phyloP scores from a whole-genome alignment of 805 yeast species.

The Saccharomycopsis sp. region DNA sequence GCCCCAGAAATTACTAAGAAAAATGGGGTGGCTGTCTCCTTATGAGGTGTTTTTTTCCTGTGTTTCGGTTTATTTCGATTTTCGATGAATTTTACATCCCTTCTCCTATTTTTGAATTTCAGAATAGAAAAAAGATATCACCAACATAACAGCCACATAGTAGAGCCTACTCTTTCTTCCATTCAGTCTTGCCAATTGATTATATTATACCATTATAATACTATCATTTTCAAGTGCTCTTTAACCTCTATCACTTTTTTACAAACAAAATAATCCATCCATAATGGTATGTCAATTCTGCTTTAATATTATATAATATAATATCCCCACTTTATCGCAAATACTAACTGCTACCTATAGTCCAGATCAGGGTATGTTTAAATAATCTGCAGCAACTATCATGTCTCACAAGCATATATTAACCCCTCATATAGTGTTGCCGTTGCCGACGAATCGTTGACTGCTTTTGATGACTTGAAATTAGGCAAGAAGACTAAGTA shows the following conservation, averaged over 20 bases:
- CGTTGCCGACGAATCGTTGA: conserved; percentile 83
- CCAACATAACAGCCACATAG: neutral
- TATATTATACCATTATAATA: neutral
- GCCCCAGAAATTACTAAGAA: neutral
- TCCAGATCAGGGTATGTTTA: conserved; percentile 21
- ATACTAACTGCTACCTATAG: conserved; percentile 4
- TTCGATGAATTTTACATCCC: neutral
- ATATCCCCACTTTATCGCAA: no score
- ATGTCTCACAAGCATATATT: neutral
- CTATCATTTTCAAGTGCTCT: neutral
- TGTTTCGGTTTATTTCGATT: neutral
- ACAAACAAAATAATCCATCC: neutral
- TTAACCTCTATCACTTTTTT: neutral
- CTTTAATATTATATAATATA: no score
- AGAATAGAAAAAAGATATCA: neutral
- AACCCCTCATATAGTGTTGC: conserved; percentile 50
- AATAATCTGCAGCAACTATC: no score
- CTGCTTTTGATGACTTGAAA: conserved; percentile 93
- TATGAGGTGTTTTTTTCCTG: neutral
- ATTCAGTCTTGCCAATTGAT: neutral
- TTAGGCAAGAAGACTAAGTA: conserved; percentile 86
- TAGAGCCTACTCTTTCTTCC: no score
- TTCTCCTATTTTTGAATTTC: neutral
- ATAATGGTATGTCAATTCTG: neutral
- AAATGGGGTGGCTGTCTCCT: neutral